A percentile compares a stretch with the other conserved stretches of the same genome.
These are phyloP conservation scores for Aspergillus quadrilineatus DNA, from an alignment of 2,329 filamentous ascomycete genomes.

Conservation along the genomic window DNA sequence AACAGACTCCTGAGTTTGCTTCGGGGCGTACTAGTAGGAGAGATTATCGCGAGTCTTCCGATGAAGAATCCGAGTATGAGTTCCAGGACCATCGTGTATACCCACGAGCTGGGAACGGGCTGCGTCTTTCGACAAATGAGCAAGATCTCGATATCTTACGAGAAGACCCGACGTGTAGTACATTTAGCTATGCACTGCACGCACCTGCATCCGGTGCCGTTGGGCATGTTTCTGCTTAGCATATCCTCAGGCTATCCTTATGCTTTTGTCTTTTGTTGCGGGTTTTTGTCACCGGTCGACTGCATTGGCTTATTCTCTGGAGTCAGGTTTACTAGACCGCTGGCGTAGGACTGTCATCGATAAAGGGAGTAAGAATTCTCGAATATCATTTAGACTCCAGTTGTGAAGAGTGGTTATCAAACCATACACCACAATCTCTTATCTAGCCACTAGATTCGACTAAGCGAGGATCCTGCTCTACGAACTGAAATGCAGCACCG, in stretches of 20 bases:
- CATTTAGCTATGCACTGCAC: constrained; percentile 54
- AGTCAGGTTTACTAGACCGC: neutral
- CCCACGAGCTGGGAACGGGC: constrained; percentile 61
- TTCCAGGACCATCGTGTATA: constrained; percentile 61
- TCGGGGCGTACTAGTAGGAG: constrained; percentile 13
- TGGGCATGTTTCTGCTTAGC: constrained; percentile 15
- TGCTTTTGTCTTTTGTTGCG: neutral
- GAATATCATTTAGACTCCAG: neutral
- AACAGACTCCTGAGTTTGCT: neutral
- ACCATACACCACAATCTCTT: neutral
- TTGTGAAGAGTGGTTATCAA: neutral
- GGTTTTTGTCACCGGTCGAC: neutral
- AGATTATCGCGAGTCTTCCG: constrained; percentile 31
- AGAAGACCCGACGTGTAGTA: constrained; percentile 56
- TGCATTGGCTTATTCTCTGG: neutral
- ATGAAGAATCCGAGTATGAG: constrained; percentile 41
- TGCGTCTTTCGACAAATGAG: constrained; percentile 57
- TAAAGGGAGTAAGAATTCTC: neutral
- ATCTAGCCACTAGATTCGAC: neutral
- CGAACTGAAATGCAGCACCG: constrained; percentile 5
- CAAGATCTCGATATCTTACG: constrained; percentile 63
- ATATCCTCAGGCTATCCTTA: neutral
- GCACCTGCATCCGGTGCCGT: constrained; percentile 20
- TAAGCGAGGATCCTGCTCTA: constrained; percentile 1
- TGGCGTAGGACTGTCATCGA: neutral